Percentiles rank a stretch among this genome's conserved stretches.
Conservation (phyloP, 257 asterid species). For the Scutellaria galericulata region DNA sequence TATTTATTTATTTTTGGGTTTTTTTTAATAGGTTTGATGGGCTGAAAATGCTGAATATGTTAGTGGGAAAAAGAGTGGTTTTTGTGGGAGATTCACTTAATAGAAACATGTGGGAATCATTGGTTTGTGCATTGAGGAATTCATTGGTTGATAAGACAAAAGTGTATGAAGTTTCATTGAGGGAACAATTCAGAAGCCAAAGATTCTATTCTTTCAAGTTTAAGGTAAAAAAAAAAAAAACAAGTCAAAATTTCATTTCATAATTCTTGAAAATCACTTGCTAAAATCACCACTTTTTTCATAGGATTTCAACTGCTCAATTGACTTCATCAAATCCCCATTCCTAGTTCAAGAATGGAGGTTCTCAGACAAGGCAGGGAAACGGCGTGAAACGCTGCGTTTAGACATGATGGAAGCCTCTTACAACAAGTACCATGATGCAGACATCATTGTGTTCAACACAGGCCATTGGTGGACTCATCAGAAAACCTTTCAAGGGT, state of each 20-base stretch:
- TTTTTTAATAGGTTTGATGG: constrained; percentile 53
- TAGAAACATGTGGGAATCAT: constrained; percentile 76
- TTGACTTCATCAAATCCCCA: constrained; percentile 64
- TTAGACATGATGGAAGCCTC: constrained; percentile 56
- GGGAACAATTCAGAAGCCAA: constrained; percentile 49
- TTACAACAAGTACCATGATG: constrained; percentile 47
- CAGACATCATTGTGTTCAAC: constrained; percentile 67
- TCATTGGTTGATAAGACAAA: constrained; percentile 46
- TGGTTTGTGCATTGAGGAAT: constrained; percentile 56
- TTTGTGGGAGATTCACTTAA: constrained; percentile 78
- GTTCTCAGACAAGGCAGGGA: constrained; percentile 47
- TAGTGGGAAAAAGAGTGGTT: constrained; percentile 58
- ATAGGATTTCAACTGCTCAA: constrained; percentile 59
- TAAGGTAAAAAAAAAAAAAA: constrained; percentile 36
- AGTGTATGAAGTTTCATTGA: constrained; percentile 50
- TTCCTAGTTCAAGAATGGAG: constrained; percentile 70
- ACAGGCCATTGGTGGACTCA: constrained; percentile 91
- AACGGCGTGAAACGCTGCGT: constrained; percentile 56
- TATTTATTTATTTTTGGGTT: neutral
- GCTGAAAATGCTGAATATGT: constrained; percentile 54
- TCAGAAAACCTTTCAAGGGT: constrained; percentile 56
- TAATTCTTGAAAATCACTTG: neutral
- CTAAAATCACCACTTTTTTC: neutral
- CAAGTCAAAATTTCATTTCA: neutral
- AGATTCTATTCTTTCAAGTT: constrained; percentile 62